These are phyloP conservation scores for Mycena vulgaris DNA, from an alignment of 768 basidiomycete genomes.

Conservation along the genomic window DNA sequence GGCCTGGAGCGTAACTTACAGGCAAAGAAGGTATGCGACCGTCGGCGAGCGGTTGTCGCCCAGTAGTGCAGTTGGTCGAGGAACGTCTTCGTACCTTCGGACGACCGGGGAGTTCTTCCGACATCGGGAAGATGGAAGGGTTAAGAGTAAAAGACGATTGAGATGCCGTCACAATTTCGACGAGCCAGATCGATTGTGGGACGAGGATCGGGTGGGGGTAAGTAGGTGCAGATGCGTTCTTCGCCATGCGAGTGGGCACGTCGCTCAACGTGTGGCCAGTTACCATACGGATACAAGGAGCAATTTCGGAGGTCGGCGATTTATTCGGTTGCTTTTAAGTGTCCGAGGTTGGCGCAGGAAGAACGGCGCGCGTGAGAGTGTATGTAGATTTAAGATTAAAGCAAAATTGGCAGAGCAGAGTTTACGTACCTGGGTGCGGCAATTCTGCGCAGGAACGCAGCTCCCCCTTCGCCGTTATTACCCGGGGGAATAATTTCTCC, in stretches of 20 bases:
- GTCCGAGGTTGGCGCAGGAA: constrained; percentile 4
- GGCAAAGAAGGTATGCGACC: constrained; percentile 3
- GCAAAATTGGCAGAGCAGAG: not conserved
- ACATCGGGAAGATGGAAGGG: not conserved
- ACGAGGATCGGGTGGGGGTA: not conserved
- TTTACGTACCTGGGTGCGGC: constrained; percentile 21
- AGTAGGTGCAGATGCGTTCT: no score
- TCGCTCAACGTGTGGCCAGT: no score
- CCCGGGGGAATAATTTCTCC: no score
- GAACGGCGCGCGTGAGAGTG: not conserved
- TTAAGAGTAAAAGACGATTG: constrained; percentile 2
- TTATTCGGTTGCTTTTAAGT: no score
- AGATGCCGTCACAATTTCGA: not conserved
- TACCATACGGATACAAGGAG: no score
- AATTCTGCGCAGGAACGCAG: constrained; percentile 27
- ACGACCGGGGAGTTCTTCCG: constrained; percentile 12
- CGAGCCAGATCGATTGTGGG: not conserved
- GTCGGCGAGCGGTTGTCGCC: not conserved
- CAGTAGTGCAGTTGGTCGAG: not conserved
- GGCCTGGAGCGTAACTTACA: not conserved
- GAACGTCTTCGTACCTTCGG: not conserved
- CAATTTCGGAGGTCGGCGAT: no score
- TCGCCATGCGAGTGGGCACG: no score
- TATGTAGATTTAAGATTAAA: constrained; percentile 5
- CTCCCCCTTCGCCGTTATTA: no score